Base-by-base conservation (phyloP, 2,329 filamentous ascomycete species). In the Arthrobotrys megalospora region DNA sequence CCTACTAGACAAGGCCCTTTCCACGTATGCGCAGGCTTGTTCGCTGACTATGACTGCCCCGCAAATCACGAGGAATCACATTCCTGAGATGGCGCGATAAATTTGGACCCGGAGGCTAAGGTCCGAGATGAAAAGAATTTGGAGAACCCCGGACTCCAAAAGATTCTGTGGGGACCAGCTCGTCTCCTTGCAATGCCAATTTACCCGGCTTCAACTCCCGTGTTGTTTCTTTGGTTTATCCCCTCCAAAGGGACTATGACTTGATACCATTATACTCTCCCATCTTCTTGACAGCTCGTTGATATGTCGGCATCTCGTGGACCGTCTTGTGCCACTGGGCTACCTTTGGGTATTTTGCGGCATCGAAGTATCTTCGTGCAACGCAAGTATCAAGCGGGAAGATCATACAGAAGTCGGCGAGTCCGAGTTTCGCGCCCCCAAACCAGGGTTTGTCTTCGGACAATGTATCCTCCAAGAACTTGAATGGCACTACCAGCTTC, bases 401-500 rank as follows among this genome's bases (percentile, higher is more conserved):
- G 6, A 78, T 64, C 67, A 72, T 72, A 41, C 48, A 60, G 28
- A 78, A 78, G 24, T 78, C 75, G 5, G 75, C 75, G 4, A 72
- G 53, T 6, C 75, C 75, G n/a, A 78, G 45, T 14, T 53, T 67
- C 36, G 75, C 55, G 6, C 75, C 75, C 11, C 62, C 52, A 24
- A 78, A 78, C 75, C 75, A 78, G 5, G 75, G 75, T 14, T 64
- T 71, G 6, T 68, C 75, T 2, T 78, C 62, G 1, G 75, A 67
- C 12, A 78, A 53, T 11, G 75, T 41, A 28, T 78, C 75, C 16
- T 78, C 75, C 62, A 78, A 55, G 14, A 78, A 41, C 14, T 71
- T 32, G 24, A 78, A 63, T 6, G 62, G 60, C 10, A 41, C 65
- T 3, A 21, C 62, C n/a, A 78, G 19, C n/a, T 34, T 48, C 14